phyloP scores from a whole-genome alignment of 768 basidiomycete species.

The Mycena venus region DNA sequence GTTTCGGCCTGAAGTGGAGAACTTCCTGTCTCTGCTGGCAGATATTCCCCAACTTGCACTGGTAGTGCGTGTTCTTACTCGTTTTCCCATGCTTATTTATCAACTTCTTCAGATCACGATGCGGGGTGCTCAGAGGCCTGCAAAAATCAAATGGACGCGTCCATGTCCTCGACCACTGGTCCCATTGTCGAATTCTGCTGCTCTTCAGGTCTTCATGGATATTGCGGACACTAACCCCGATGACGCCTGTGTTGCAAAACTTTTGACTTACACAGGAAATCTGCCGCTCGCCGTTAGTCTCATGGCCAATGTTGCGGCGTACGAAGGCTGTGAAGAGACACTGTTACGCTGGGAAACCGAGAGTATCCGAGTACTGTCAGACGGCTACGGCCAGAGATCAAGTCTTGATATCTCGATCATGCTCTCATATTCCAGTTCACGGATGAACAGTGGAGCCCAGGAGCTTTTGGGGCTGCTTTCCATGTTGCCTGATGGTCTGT shows the following conservation, averaged over 20 bases:
- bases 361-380: constrained; percentile 2
- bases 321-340: too few relatives aligned
- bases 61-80: not conserved
- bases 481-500: constrained; percentile 12
- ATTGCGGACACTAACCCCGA: not conserved
- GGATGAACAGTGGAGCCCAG: constrained; percentile 5
- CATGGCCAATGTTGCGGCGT: constrained; percentile 10
- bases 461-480: constrained; percentile 9
- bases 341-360: not conserved
- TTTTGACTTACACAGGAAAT: constrained; percentile 6
- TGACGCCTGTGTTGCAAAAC: not conserved
- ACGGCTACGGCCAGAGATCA: too few relatives aligned
- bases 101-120: constrained; percentile 7
- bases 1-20: not conserved
- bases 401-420: constrained; percentile 23
- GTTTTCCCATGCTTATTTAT: too few relatives aligned
- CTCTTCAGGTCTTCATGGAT: constrained; percentile 10
- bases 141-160: constrained; percentile 11
- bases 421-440: constrained; percentile 3
- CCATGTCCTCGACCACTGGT: not conserved
- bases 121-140: constrained; percentile 9
- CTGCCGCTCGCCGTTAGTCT: constrained; percentile 15
- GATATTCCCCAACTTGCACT: constrained; percentile 4
- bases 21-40: constrained; percentile 1
- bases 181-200: constrained; percentile 1